Evolutionary conservation across 2,329 filamentous ascomycete species (phyloP), one percentile per base, ranked within the genome.

Genomic region (Canariomyces notabilis): DNA sequence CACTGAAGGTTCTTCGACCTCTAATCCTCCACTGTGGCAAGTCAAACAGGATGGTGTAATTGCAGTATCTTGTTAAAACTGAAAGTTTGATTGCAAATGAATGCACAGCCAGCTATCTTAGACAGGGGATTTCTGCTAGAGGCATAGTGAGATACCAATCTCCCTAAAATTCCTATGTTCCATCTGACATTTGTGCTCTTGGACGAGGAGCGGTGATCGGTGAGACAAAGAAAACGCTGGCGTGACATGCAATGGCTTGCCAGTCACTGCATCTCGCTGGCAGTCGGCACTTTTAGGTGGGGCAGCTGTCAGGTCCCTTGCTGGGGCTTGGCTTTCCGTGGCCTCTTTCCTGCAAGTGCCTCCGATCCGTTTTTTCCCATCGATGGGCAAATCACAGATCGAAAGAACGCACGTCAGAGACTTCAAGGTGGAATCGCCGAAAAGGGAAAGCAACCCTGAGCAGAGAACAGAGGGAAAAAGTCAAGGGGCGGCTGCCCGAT

Each of bases 201-300:
- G 44, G 44, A 34, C 22, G 34, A 31, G 22, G n/a, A 16, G 33
- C 22, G 4, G 37, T 29, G 29, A 42, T 16, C 48, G 44, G 26
- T 51, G 49, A 42, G 49, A 48, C 49, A 39, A 33, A 12, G 26
- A 38, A 38, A 26, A 36, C 37, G 29, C 29, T 49, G 40, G 38
- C 40, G 42, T 46, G 46, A 44, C 49, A 44, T 33, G 29, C 26
- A 35, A 42, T 35, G 34, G 23, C 37, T 21, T 23, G 20, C 7
- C 36, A 15, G 19, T 29, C 31, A 12, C 37, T 31, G 37, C 37
- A 19, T 15, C 20, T 26, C 37, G 31, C 22, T 39, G 42, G 35
- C 29, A 38, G 34, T 39, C 46, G 42, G 42, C 47, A 46, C 38
- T 42, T 45, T 42, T 18, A 4, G 18, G 42, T 46, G 47, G 47